Evolutionary conservation across 2,329 filamentous ascomycete genomes (phyloP).

Genomic region (Xylariaceae sp.): DNA sequence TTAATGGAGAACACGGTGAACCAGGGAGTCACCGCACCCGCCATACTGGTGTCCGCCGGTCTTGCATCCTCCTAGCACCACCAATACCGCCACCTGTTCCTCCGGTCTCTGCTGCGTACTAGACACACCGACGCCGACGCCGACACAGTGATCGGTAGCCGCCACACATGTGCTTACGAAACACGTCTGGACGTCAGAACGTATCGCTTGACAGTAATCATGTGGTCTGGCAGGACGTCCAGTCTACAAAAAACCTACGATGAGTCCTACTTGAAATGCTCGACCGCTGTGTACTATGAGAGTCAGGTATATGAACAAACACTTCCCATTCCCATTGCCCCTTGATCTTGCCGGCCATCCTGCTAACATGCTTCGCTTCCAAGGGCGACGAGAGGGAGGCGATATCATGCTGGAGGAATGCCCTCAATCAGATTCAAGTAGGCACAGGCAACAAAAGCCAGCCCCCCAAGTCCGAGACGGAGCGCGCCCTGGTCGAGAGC

Average conservation of each 20-base stretch:
- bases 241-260: conserved; percentile 96
- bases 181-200: too few species aligned
- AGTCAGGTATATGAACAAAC: conserved; percentile 62
- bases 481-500: conserved; percentile 77
- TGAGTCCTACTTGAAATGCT: conserved; percentile 91
- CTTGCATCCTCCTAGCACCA: neutral
- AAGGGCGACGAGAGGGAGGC: conserved; percentile 91
- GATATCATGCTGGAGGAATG: conserved; percentile 82
- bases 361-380: conserved; percentile 6
- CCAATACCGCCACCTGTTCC: neutral
- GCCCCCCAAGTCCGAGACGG: conserved; percentile 73
- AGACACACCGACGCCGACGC: conserved; percentile 1
- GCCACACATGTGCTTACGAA: neutral
- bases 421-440: conserved; percentile 83
- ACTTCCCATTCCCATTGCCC: neutral
- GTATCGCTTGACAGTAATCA: conserved; percentile 26
- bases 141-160: neutral
- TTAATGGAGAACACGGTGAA: too few species aligned
- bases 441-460: conserved; percentile 74
- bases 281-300: conserved; percentile 94
- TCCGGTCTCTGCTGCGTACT: conserved; percentile 10
- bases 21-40: too few species aligned
- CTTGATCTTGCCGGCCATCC: neutral
- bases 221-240: conserved; percentile 57
- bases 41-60: neutral